Base-by-base conservation (phyloP, 192 early-diverging fungal genomes). In the Oehlia diaphana region DNA sequence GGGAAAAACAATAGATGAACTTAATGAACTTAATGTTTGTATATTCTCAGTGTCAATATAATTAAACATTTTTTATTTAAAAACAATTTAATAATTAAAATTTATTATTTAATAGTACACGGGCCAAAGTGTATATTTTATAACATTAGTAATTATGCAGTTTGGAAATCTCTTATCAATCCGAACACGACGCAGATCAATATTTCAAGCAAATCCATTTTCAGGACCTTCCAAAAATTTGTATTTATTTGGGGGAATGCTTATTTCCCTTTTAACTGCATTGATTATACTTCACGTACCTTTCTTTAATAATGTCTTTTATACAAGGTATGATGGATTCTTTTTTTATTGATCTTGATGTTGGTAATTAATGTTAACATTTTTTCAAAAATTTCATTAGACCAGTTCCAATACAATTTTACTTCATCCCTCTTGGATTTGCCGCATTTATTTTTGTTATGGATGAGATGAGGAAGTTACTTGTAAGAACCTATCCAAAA, bases 391-490 rank as follows among this genome's bases (percentile, higher is more conserved):
- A 31, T 33, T 28, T 9, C 4, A 66, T 16, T 10, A 23, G 79
- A 12, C 84, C 89, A 2, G 85, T 93, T 37, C 93, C 92, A 8
- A 80, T 86, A 42, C 81, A 87, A 84, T 92, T 85, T 79, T 94
- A 91, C 90, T 86, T 92, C 73, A 81, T 92, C 50, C 91, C 93
- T 4, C 47, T 93, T 31, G 85, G 85, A 12, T 87, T 87, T 67
- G 91, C 87, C 3, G 19, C 87, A 4, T 81, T 87, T 64, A 88
- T 93, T 75, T 66, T 93, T 50, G 28, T 89, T 14, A 83, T 87
- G 61, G 93, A 93, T 82, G 92, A 94, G 76, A 19, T 84, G 19
- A 77, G 93, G n/a, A 94, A 94, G 83, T 28, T 87, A 14, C 66
- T 86, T 9, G 91, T 91, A 6, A 58, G 53, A 58, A 21, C 53